Evolutionary conservation across 2,329 filamentous ascomycete species (phyloP).

Genomic region (Claviceps capensis): DNA sequence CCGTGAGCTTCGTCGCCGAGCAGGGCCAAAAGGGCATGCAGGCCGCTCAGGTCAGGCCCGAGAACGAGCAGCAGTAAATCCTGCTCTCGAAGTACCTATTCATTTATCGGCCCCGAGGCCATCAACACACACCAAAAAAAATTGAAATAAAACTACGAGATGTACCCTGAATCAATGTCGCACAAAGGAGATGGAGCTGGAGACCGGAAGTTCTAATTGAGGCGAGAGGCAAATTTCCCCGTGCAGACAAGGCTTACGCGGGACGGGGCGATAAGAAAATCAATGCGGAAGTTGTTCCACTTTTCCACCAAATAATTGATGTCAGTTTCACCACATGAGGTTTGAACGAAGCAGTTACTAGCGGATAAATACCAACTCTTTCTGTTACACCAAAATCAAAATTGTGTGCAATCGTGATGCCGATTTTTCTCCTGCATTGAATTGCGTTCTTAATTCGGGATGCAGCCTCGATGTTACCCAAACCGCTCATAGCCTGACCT

Average conservation of each 20-base stretch:
- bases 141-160: neutral
- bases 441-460: too few species aligned
- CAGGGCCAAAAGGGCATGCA: slow-evolving; percentile 9
- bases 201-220: neutral
- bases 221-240: neutral
- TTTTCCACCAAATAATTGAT: slow-evolving; percentile 4
- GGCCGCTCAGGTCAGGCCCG: slow-evolving; percentile 14
- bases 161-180: neutral
- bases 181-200: neutral
- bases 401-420: neutral
- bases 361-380: slow-evolving; percentile 3
- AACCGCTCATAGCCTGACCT: too few species aligned
- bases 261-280: neutral
- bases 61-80: slow-evolving; percentile 1
- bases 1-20: slow-evolving; percentile 5
- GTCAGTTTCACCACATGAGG: slow-evolving; percentile 1
- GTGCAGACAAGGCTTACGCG: neutral
- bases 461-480: too few species aligned
- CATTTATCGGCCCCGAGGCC: neutral
- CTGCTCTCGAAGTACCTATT: neutral
- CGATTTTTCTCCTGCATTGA: neutral
- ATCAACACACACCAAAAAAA: neutral
- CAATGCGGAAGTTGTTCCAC: slow-evolving; percentile 1
- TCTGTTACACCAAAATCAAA: neutral
- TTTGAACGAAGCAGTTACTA: slow-evolving; percentile 2